These are phyloP conservation scores for Monilinia fructigena DNA, from an alignment of 2,329 filamentous ascomycete genomes.

Conservation along the genomic window DNA sequence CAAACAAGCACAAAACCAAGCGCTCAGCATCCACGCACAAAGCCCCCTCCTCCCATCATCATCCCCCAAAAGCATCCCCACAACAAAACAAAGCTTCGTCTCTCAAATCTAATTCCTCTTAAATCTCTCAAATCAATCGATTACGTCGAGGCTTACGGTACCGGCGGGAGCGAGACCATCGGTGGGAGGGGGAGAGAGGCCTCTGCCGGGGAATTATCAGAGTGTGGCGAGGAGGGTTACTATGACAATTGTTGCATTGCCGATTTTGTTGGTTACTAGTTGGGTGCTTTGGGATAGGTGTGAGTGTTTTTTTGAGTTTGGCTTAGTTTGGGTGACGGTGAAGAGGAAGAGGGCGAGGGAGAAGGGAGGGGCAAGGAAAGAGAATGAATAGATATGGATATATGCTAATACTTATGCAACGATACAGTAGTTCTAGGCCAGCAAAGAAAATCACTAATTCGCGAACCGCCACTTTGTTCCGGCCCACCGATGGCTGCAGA, in stretches of 20 bases:
- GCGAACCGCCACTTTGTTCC: conserved; percentile 8
- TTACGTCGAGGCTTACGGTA: conserved; percentile 36
- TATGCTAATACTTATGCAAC: conserved; percentile 4
- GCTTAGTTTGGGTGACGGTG: background rate
- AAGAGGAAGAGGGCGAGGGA: no score
- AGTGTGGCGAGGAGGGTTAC: conserved; percentile 37
- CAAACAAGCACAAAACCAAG: background rate
- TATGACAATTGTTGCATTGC: conserved; percentile 38
- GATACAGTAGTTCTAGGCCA: conserved; percentile 17
- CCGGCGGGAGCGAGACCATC: conserved; percentile 35
- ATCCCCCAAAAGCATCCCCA: background rate
- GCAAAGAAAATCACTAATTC: conserved; percentile 15
- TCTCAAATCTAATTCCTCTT: conserved; percentile 29
- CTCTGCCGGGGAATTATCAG: conserved; percentile 37
- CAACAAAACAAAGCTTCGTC: conserved; percentile 14
- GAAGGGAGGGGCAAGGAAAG: background rate
- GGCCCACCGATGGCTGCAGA: background rate
- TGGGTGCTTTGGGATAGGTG: conserved; percentile 40
- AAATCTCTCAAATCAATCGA: conserved; percentile 37
- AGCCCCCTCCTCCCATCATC: background rate
- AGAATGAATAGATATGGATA: background rate
- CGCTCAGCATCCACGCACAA: background rate
- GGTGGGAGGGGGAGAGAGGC: background rate
- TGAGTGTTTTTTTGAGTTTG: conserved; percentile 30
- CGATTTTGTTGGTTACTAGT: conserved; percentile 39